A percentile compares a stretch with the other conserved stretches of the same genome.
Conservation (phyloP, 2,329 filamentous ascomycete genomes). For the Colletotrichum graminicola region DNA sequence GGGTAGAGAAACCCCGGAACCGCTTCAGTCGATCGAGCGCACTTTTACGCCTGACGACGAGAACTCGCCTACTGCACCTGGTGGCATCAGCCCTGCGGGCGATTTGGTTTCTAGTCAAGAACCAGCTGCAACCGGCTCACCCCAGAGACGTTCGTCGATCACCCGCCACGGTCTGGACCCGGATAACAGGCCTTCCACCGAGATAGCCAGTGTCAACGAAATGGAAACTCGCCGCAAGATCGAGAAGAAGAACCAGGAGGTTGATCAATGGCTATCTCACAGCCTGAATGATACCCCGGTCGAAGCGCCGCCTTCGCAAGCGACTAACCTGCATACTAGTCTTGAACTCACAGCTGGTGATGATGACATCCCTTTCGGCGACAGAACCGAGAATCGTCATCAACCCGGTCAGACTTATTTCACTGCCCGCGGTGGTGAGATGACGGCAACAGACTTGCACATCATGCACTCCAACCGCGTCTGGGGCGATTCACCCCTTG, state of each 20-base stretch:
- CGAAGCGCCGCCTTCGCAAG: constrained; percentile 30
- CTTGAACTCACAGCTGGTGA: constrained; percentile 38
- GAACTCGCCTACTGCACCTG: constrained; percentile 52
- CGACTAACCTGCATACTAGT: constrained; percentile 13
- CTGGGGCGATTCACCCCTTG: constrained; percentile 63
- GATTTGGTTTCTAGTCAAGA: constrained; percentile 52
- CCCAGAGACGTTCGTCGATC: constrained; percentile 50
- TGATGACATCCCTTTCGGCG: constrained; percentile 59
- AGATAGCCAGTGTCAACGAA: constrained; percentile 65
- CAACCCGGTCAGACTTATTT: constrained; percentile 65
- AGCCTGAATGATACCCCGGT: constrained; percentile 44
- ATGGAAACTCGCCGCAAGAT: constrained; percentile 56
- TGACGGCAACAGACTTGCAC: constrained; percentile 61
- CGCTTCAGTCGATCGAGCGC: constrained; percentile 56
- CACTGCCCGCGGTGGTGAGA: constrained; percentile 54
- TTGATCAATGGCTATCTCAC: constrained; percentile 63
- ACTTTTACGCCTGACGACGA: constrained; percentile 52
- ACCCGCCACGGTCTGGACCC: constrained; percentile 64
- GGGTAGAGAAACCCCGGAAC: constrained; percentile 56
- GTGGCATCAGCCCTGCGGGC: constrained; percentile 53
- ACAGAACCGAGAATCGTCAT: constrained; percentile 63
- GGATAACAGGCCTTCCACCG: constrained; percentile 55
- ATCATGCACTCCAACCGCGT: constrained; percentile 62
- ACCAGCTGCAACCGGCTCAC: constrained; percentile 39
- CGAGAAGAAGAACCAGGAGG: constrained; percentile 62